These are phyloP conservation scores for Paramecium biaurelia DNA, from an alignment of 73 alveolate genomes.

Conservation along the genomic window DNA sequence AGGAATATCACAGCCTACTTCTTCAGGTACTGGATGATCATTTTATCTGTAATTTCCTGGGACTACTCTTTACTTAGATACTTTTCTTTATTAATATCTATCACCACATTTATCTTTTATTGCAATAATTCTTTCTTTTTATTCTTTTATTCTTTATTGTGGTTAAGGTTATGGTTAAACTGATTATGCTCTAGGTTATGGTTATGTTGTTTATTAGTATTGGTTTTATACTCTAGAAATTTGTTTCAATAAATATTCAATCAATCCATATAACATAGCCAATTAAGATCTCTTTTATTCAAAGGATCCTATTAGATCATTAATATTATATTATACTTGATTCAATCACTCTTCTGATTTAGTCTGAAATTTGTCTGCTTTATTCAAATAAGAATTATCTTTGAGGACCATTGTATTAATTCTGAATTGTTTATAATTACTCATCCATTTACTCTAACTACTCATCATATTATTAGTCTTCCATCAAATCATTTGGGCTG, in stretches of 20 bases:
- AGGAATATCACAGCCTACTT: not conserved
- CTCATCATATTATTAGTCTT: not conserved
- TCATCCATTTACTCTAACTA: not conserved
- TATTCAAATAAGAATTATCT: constrained; percentile 21
- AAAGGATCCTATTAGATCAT: not conserved
- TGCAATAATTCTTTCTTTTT: not conserved
- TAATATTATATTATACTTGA: not conserved
- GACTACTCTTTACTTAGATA: not conserved
- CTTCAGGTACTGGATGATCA: constrained; percentile 45
- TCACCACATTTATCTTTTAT: constrained; percentile 1
- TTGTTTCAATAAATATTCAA: constrained; percentile 15
- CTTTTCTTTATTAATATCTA: not conserved
- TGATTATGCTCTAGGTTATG: not conserved
- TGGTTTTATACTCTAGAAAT: not conserved
- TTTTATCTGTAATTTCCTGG: constrained; percentile 17
- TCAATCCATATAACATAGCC: constrained; percentile 32
- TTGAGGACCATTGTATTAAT: not conserved
- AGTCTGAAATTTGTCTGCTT: not conserved
- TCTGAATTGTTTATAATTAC: not conserved
- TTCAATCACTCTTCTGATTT: not conserved
- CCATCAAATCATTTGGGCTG: not conserved
- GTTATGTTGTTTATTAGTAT: not conserved
- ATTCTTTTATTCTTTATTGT: not conserved
- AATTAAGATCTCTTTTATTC: constrained; percentile 9
- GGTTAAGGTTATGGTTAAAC: not conserved